Conservation (phyloP, 495 filamentous ascomycete genomes). For the Lentithecium fluviatile region DNA sequence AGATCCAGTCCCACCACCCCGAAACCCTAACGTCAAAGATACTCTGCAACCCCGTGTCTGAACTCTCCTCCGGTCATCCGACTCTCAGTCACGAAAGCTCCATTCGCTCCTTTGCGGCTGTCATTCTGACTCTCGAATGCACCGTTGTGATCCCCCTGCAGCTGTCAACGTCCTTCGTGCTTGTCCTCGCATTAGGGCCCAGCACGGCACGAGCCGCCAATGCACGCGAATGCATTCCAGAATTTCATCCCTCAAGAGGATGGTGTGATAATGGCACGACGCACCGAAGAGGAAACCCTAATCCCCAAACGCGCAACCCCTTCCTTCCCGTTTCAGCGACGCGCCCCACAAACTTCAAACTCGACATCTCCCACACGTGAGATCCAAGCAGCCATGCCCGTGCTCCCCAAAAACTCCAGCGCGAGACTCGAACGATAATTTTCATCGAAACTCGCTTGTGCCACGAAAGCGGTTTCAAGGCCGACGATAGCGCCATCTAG, state of each 20-base stretch:
- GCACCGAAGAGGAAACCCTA: background rate
- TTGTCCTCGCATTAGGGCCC: background rate
- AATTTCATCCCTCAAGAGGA: background rate
- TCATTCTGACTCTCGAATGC: background rate
- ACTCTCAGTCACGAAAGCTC: background rate
- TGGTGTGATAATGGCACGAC: background rate
- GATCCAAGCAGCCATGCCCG: background rate
- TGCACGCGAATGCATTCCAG: background rate
- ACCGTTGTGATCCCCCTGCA: background rate
- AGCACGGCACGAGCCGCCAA: background rate
- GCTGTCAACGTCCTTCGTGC: too few relatives aligned
- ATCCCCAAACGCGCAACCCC: background rate
- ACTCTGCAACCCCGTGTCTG: background rate
- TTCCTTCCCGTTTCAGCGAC: background rate
- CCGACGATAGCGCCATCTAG: background rate
- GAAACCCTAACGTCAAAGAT: background rate
- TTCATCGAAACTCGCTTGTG: constrained; percentile 6
- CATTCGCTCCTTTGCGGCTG: background rate
- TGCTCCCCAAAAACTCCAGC: constrained; percentile 3
- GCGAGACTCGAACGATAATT: constrained; percentile 13
- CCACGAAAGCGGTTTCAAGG: constrained; percentile 17
- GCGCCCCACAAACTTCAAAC: background rate
- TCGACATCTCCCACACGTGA: background rate
- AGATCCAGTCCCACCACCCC: background rate
- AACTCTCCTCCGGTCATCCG: background rate